Evolutionary conservation across 176 grass and related monocot species (phyloP).

Genomic region (barley (Hordeum vulgare)): MorexV3_pseudomolecules_assembly NC_058522.1:397745797-397746296

Average conservation of each 20-base stretch:
- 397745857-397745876: slow-evolving; percentile 80
- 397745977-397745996: slow-evolving; percentile 68
- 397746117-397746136: neutral
- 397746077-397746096: slow-evolving; percentile 95
- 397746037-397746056: slow-evolving; percentile 82
- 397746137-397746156: slow-evolving; percentile 31
- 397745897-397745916: slow-evolving; percentile 72
- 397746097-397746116: slow-evolving; percentile 49
- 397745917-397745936: slow-evolving; percentile 60
- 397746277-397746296: neutral
- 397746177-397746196: neutral
- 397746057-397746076: slow-evolving; percentile 87
- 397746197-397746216: neutral
- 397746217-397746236: slow-evolving; percentile 29
- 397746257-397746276: neutral
- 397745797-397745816: slow-evolving; percentile 74
- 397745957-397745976: slow-evolving; percentile 50
- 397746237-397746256: neutral
- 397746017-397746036: slow-evolving; percentile 87
- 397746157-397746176: neutral
- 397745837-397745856: slow-evolving; percentile 92
- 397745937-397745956: slow-evolving; percentile 39
- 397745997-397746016: slow-evolving; percentile 81
- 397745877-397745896: slow-evolving; percentile 64
- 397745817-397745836: slow-evolving; percentile 89